Evolutionary conservation across 352 stramenopile species (phyloP), one percentile per base, ranked within the genome.

Genomic region (Peronosclerospora sorghi): DNA sequence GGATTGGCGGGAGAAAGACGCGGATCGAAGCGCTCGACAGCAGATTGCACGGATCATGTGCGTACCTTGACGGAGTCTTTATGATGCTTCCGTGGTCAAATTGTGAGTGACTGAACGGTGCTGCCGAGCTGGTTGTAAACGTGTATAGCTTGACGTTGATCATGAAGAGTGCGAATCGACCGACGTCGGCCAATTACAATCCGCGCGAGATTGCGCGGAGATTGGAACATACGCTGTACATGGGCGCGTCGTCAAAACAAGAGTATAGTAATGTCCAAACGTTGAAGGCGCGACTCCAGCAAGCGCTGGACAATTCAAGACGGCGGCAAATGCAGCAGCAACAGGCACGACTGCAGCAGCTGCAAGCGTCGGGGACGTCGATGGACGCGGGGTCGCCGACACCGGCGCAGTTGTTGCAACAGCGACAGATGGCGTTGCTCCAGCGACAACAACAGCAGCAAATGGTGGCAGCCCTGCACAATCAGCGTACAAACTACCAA

Each of bases 21-120:
- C 75, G 3, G 80, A 93, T 41, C 55, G 80, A 48, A 73, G 65
- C 36, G 78, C 80, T 1, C 58, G 80, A 10, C 80, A 93, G 41
- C 80, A 93, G 56, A 90, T 93, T 59, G 80, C 80, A 39, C 67
- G 78, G 51, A 90, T 93, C 62, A 93, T 93, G 80, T 93, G 68
- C 21, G 74, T 72, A 32, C 34, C 41, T 35, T 4, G 29, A 34
- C 4, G 19, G n/a, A 34, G 17, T 21, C n/a, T n/a, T 47, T 47
- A 20, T 34, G 46, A 12, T 36, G 14, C 3, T 21, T 39, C 14
- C 8, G 1, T 38, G 37, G 19, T 51, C 29, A 36, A 19, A n/a
- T 30, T 43, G 40, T 35, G 32, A 32, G 38, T 47, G 17, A 55
- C 43, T 59, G 32, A 54, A 51, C 10, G 28, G 37, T 48, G 44